Evolutionary conservation across 1,284 basidiomycete genomes (phyloP).

Genomic region (Abortiporus biennis): DNA sequence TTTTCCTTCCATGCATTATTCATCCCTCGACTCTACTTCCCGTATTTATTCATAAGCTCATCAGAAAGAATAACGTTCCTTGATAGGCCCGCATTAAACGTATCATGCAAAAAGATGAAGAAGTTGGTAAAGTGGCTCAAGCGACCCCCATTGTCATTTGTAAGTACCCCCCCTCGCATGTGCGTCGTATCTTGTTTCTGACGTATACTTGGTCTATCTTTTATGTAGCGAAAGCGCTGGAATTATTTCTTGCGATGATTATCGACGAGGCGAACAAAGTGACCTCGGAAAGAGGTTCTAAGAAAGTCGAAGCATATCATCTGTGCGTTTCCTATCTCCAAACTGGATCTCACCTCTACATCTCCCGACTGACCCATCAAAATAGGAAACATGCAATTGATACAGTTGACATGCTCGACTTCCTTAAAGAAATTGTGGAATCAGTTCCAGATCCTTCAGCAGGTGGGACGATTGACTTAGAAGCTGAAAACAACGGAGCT

Average conservation of each 20-base stretch:
- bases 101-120: slow-evolving; percentile 99
- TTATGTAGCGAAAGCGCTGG: slow-evolving; percentile 85
- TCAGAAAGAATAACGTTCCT: slow-evolving; percentile 3
- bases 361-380: neutral
- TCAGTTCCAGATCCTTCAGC: slow-evolving; percentile 85
- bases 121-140: slow-evolving; percentile 97
- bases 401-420: slow-evolving; percentile 88
- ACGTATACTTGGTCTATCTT: neutral
- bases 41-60: slow-evolving; percentile 1
- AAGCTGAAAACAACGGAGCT: slow-evolving; percentile 47
- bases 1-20: neutral
- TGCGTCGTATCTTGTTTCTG: slow-evolving; percentile 1
- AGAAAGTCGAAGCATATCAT: slow-evolving; percentile 92
- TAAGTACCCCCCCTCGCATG: slow-evolving; percentile 36
- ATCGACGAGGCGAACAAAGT: slow-evolving; percentile 84
- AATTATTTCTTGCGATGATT: slow-evolving; percentile 88
- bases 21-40: neutral
- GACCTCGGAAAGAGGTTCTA: slow-evolving; percentile 75
- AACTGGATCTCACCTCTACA: slow-evolving; percentile 2
- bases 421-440: slow-evolving; percentile 93
- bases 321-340: slow-evolving; percentile 51
- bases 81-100: slow-evolving; percentile 93
- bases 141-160: slow-evolving; percentile 97
- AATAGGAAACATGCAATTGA: slow-evolving; percentile 95
- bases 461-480: slow-evolving; percentile 68